phyloP scores from a whole-genome alignment of 768 basidiomycete species.

The Boletus tomentosulus region DNA sequence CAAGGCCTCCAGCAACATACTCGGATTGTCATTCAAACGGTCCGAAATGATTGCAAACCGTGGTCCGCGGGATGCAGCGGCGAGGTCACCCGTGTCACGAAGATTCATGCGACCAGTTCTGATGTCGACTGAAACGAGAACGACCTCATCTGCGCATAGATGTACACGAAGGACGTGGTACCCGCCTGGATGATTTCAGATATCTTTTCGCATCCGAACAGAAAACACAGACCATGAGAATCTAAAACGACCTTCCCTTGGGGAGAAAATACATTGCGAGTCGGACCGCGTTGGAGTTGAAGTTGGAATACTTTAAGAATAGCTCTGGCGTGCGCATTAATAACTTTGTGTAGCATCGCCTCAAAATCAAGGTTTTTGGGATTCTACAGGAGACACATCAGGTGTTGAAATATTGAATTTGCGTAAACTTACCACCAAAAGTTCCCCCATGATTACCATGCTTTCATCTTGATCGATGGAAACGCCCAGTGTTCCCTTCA shows the following conservation, averaged over 20 bases:
- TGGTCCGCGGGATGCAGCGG: constrained; percentile 67
- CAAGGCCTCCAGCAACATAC: constrained; percentile 52
- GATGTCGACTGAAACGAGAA: constrained; percentile 73
- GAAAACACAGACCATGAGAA: constrained; percentile 45
- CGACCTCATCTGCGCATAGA: constrained; percentile 72
- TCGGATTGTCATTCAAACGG: constrained; percentile 67
- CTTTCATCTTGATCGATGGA: constrained; percentile 47
- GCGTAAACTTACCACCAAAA: constrained; percentile 52
- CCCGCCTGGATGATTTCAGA: constrained; percentile 39
- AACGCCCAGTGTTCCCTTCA: constrained; percentile 61
- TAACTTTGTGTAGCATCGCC: constrained; percentile 55
- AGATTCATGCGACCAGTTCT: constrained; percentile 77
- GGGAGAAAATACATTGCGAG: constrained; percentile 54
- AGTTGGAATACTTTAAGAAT: constrained; percentile 55
- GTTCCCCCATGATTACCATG: constrained; percentile 37
- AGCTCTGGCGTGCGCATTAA: constrained; percentile 60
- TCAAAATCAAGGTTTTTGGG: constrained; percentile 73
- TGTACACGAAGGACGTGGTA: constrained; percentile 59
- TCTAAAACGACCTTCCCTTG: constrained; percentile 56
- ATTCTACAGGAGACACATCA: constrained; percentile 38
- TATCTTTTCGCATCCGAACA: background rate
- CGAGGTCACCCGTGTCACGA: constrained; percentile 77
- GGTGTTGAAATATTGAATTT: background rate
- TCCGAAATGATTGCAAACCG: constrained; percentile 57
- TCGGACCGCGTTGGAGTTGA: constrained; percentile 49